These are phyloP conservation scores for Erythrobasidium yunnanense DNA, from an alignment of 768 basidiomycete genomes.

Conservation along the genomic window DNA sequence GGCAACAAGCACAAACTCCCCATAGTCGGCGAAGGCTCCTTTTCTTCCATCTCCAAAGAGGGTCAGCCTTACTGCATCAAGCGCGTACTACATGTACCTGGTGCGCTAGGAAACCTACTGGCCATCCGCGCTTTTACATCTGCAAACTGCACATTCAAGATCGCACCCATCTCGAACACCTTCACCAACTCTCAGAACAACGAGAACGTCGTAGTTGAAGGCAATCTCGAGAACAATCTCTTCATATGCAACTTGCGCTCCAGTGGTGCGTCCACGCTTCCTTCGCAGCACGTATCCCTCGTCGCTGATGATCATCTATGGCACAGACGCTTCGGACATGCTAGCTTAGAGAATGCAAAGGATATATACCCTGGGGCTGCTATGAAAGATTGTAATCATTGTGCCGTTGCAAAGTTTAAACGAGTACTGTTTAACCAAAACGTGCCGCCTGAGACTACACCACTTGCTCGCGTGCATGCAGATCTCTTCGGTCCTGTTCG, in stretches of 20 bases:
- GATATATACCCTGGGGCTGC: constrained; percentile 15
- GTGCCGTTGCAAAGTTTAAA: constrained; percentile 4
- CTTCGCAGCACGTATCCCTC: neutral
- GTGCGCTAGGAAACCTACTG: neutral
- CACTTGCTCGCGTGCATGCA: constrained; percentile 1
- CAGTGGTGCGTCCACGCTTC: constrained; percentile 6
- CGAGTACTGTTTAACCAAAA: neutral
- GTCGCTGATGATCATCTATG: constrained; percentile 8
- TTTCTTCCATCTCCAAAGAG: neutral
- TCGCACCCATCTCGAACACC: neutral
- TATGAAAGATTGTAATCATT: neutral
- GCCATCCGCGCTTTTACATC: neutral
- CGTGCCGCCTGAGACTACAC: neutral
- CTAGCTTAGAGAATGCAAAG: constrained; percentile 1
- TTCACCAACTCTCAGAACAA: neutral
- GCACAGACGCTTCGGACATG: constrained; percentile 25
- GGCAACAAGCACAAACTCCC: constrained; percentile 2
- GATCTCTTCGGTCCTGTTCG: constrained; percentile 1
- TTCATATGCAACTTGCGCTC: neutral
- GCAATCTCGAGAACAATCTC: neutral
- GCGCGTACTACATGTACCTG: constrained; percentile 4
- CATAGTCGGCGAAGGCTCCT: neutral
- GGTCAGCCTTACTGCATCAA: neutral
- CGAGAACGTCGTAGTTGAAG: neutral
- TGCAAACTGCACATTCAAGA: neutral